A percentile compares a stretch with the other conserved stretches of the same genome.
phyloP scores from a whole-genome alignment of 2,329 filamentous ascomycete genomes.

The Helicocarpus griseus region DNA sequence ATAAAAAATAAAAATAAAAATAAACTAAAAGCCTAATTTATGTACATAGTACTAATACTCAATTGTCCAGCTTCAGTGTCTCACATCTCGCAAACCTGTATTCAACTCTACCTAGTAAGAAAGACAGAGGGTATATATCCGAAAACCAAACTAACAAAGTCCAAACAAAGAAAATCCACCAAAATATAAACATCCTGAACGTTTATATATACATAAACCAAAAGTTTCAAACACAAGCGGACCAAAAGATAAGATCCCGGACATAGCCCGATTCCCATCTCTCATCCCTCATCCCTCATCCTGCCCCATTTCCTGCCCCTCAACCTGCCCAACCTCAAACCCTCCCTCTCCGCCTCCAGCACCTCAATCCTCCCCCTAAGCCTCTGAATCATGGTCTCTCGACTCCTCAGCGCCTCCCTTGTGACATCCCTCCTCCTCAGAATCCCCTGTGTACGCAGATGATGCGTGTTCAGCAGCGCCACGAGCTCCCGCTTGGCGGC shows the following conservation, averaged over 20 bases:
- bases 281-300: neutral
- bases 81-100: no score
- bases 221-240: no score
- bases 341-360: constrained; percentile 47
- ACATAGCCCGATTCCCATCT: no score
- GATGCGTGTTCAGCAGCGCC: constrained; percentile 44
- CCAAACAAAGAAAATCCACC: no score
- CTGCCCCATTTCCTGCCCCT: constrained; percentile 15
- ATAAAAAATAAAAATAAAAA: neutral
- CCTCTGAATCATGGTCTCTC: constrained; percentile 55
- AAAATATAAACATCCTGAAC: no score
- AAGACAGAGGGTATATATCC: no score
- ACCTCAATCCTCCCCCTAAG: constrained; percentile 55
- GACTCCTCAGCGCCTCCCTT: constrained; percentile 51
- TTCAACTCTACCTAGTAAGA: no score
- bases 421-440: constrained; percentile 56
- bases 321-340: constrained; percentile 38
- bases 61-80: no score
- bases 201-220: no score
- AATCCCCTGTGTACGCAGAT: constrained; percentile 51
- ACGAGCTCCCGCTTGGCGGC: constrained; percentile 27
- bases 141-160: no score
- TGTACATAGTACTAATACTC: no score
- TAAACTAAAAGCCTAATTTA: neutral
- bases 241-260: no score